Evolutionary conservation across 208 protist genomes (phyloP), one percentile per base, ranked within the genome.

Genomic region (Acanthamoeba quina): DNA sequence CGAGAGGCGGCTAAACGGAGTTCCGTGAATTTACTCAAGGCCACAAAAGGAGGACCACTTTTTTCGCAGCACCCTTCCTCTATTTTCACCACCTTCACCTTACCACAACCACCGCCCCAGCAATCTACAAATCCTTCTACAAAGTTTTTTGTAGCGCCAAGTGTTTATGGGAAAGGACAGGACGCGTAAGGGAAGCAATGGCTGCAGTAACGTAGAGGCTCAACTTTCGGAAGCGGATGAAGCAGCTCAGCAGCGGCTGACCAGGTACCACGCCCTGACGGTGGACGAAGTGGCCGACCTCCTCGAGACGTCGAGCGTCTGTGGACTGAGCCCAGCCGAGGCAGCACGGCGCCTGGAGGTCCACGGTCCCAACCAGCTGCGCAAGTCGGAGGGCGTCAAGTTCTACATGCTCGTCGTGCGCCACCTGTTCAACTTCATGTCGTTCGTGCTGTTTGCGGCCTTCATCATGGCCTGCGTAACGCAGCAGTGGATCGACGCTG

Each of bases 401-500:
- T 72, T 91, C 60, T 72, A 91, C n/a, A 13, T 29, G 41, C 19
- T 91, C 10, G 58, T 91, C 29, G 15, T 37, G 17, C 54, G 37
- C 31, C 85, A 91, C 85, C 29, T 91, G 24, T 91, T 91, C 85
- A 91, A 91, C 56, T 91, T 91, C 29, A 91, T 91, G 85, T 74
- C 58, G n/a, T 91, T 91, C n/a, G 85, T 91, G 5, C 85, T 91
- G 2, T 72, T 91, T 41, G 85, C 85, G 5, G 85, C 85, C 60
- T 91, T 91, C 34, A 21, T 91, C 34, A 66, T 91, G 62, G 85
- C 85, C 41, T 72, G 31, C 5, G 54, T 72, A 1, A 91, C 85
- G 9, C 54, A 66, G 41, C 85, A 91, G 47, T 91, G 85, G 85
- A 91, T 91, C n/a, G 85, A 91, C 19, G 54, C 85, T 31, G 85